Base-by-base conservation (phyloP, 306 rosid genomes). In the Rubus idaeus region DNA sequence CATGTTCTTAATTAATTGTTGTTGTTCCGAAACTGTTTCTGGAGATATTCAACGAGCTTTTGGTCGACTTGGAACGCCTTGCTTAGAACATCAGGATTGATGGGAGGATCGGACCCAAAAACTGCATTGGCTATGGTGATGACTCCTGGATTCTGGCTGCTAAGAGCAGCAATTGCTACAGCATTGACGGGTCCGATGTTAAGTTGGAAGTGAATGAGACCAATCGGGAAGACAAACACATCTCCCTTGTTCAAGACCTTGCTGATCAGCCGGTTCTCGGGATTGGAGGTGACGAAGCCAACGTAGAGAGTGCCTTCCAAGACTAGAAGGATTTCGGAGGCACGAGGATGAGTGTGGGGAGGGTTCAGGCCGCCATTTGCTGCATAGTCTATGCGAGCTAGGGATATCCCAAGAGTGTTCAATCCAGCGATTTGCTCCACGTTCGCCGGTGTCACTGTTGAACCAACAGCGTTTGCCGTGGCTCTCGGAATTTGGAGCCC, bases 11-110 rank as follows among this genome's bases (percentile, higher is more conserved):
- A 62, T 35, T 37, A 30, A 62, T 6, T 30, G 68, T 35, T 62
- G n/a, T 35, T 62, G n/a, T 62, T 4, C 68, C 44, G 4, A 37
- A 62, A 62, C 44, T 30, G 68, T 35, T 62, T 62, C 68, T 62
- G 68, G 44, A 62, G 68, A 62, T 11, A 35, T 14, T 79, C 70
- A 30, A 88, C 78, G 50, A 69, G 3, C 88, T 40, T 65, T 3
- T 65, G 9, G 2, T 65, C 70, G 1, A 65, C 13, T 10, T 40
- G 26, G 47, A 65, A 65, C 26, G 70, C 70, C 49, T 17, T 65
- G 23, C 47, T 16, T 8, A 65, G 49, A 39, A 65, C 49, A 39
- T 65, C 70, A 14, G 47, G 47, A 18, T 39, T 39, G 26, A 65
- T 65, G 47, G 70, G 70, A 65, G 70, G 70, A 3, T 70, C 4